Conservation (phyloP, 371 early-diverging fungal species). For the Mucor lusitanicus region DNA sequence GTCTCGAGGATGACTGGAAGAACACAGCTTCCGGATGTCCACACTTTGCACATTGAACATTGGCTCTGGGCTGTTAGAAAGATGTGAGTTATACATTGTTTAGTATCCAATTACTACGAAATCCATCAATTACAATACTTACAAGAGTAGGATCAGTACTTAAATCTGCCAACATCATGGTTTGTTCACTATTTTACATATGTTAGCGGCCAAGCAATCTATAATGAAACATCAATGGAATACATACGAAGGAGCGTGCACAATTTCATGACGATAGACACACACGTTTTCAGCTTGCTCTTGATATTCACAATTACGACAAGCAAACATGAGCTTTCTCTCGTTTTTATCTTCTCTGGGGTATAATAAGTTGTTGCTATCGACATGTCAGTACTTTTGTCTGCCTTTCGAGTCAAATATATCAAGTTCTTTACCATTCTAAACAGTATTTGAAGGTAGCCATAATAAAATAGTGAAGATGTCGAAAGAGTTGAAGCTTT, state of each 20-base stretch:
- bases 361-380: slow-evolving; percentile 94
- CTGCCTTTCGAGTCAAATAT: not conserved
- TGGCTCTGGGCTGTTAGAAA: slow-evolving; percentile 63
- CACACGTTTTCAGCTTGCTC: slow-evolving; percentile 83
- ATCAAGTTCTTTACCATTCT: slow-evolving; percentile 57
- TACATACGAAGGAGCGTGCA: slow-evolving; percentile 75
- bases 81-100: not conserved
- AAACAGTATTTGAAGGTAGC: slow-evolving; percentile 74
- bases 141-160: slow-evolving; percentile 81
- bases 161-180: slow-evolving; percentile 76
- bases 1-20: slow-evolving; percentile 87
- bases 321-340: slow-evolving; percentile 81
- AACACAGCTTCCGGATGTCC: slow-evolving; percentile 79
- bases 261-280: slow-evolving; percentile 87
- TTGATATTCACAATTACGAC: slow-evolving; percentile 91
- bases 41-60: slow-evolving; percentile 75
- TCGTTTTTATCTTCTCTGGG: slow-evolving; percentile 86
- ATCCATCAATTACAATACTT: slow-evolving; percentile 13
- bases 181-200: slow-evolving; percentile 65
- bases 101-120: not conserved
- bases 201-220: not conserved
- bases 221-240: not conserved
- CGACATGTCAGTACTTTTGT: not conserved
- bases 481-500: not conserved
- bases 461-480: slow-evolving; percentile 37